A percentile compares a stretch with the other conserved stretches of the same genome.
phyloP scores from a whole-genome alignment of 1,284 basidiomycete genomes.

The Microbotryum intermedium region DNA sequence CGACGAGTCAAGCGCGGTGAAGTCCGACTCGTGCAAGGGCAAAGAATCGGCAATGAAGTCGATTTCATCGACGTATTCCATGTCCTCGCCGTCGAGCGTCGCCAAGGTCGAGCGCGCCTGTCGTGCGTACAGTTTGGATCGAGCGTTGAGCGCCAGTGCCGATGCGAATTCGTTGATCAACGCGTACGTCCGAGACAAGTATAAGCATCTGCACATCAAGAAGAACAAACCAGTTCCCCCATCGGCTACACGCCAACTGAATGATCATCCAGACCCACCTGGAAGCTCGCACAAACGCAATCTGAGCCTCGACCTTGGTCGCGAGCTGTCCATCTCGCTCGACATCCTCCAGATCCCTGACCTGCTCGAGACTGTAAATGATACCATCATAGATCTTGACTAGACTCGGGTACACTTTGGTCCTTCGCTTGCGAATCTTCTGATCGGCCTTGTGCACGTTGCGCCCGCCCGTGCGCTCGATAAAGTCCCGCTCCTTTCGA shows the following conservation, averaged over 20 bases:
- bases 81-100: constrained; percentile 52
- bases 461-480: constrained; percentile 10
- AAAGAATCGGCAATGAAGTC: constrained; percentile 16
- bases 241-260: not conserved
- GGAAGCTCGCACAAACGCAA: constrained; percentile 63
- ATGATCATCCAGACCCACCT: constrained; percentile 46
- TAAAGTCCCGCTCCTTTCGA: constrained; percentile 9
- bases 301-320: constrained; percentile 62
- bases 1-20: constrained; percentile 17
- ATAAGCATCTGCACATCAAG: constrained; percentile 49
- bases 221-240: not conserved
- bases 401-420: constrained; percentile 64
- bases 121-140: constrained; percentile 59
- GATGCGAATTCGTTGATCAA: constrained; percentile 62
- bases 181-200: constrained; percentile 61
- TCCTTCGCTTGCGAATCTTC: constrained; percentile 46
- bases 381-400: constrained; percentile 81
- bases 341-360: constrained; percentile 70
- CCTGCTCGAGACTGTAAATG: constrained; percentile 70
- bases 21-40: not conserved
- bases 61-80: constrained; percentile 26
- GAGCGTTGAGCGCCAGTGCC: constrained; percentile 58
- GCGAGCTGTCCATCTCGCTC: constrained; percentile 77
- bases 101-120: constrained; percentile 48
- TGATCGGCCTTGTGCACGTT: constrained; percentile 44